Base-by-base conservation (phyloP, 2,329 filamentous ascomycete species). In the Coniochaeta sp. region DNA sequence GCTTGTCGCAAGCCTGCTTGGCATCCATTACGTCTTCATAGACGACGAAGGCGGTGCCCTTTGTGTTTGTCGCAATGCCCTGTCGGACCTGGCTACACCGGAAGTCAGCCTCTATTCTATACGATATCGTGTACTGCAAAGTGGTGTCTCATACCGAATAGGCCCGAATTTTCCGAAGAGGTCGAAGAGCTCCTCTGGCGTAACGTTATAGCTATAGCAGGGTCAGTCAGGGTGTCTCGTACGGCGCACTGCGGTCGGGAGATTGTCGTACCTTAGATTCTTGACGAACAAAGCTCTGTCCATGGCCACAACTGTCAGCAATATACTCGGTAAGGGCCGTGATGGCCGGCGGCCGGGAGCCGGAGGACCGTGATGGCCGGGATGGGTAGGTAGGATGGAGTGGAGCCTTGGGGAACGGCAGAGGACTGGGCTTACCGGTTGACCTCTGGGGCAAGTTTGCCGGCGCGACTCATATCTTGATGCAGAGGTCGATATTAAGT, bases 21-120 rank as follows among this genome's bases (percentile, higher is more conserved):
- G 95, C 93, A 83, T 99, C 95, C 85, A 95, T 90, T 68, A 98
- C 93, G 84, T 99, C 95, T 79, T 98, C 95, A 83, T 97, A 99
- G 78, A 99, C 95, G 69, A 99, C 95, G 77, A 96, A 99, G 67
- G 93, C 95, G 59, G 95, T 99, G 74, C 95, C 95, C 79, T 98
- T 99, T 71, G 95, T 97, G 76, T 95, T 93, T 79, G 88, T 92
- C 69, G 93, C 91, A 74, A 98, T 98, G 70, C 95, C 95, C 80
- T 97, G 93, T 74, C 95, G 93, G 73, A 99, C 96, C 88, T 99
- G 95, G 73, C 93, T 97, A 57, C 54, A 70, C 55, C 32, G 42
- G 57, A 62, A 63, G 63, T 74, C 64, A 66, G 62, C 62, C 57
- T 7, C 44, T 47, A 34, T 50, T 52, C 16, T 40, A 28, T n/a